These are phyloP conservation scores for Cryphonectria radicalis DNA, from an alignment of 2,329 filamentous ascomycete species.

Conservation along the genomic window DNA sequence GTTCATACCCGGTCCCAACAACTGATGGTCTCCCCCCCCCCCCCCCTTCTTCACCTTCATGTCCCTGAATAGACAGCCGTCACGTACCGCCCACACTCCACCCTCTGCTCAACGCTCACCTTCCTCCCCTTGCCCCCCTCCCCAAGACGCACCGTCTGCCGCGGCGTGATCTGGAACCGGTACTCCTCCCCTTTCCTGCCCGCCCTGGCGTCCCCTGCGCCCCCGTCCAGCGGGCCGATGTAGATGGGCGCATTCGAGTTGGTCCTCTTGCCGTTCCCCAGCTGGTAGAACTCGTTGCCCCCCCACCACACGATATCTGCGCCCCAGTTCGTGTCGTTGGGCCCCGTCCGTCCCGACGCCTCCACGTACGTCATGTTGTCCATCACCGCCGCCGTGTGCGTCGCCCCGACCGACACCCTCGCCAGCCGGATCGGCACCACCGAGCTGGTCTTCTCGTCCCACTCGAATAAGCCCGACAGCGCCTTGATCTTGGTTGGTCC, in stretches of 20 bases:
- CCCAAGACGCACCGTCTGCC: conserved; percentile 69
- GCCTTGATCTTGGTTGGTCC: conserved; percentile 79
- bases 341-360: conserved; percentile 52
- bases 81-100: conserved; percentile 83
- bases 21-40: no score
- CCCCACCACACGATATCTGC: conserved; percentile 93
- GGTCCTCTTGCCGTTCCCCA: conserved; percentile 87
- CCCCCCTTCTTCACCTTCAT: conserved; percentile 25
- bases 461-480: conserved; percentile 84
- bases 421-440: conserved; percentile 79
- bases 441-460: conserved; percentile 71
- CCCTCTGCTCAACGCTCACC: conserved; percentile 79
- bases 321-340: conserved; percentile 84
- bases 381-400: conserved; percentile 83
- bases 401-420: conserved; percentile 74
- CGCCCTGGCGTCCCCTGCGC: conserved; percentile 59
- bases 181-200: conserved; percentile 67
- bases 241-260: conserved; percentile 78
- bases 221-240: conserved; percentile 74
- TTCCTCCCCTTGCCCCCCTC: conserved; percentile 65
- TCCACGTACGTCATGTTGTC: conserved; percentile 74
- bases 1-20: not conserved
- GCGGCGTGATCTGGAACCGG: conserved; percentile 80
- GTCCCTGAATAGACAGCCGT: conserved; percentile 77
- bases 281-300: conserved; percentile 90